These are phyloP conservation scores for Trichoderma sp. DNA, from an alignment of 2,329 filamentous ascomycete genomes.

Conservation along the genomic window DNA sequence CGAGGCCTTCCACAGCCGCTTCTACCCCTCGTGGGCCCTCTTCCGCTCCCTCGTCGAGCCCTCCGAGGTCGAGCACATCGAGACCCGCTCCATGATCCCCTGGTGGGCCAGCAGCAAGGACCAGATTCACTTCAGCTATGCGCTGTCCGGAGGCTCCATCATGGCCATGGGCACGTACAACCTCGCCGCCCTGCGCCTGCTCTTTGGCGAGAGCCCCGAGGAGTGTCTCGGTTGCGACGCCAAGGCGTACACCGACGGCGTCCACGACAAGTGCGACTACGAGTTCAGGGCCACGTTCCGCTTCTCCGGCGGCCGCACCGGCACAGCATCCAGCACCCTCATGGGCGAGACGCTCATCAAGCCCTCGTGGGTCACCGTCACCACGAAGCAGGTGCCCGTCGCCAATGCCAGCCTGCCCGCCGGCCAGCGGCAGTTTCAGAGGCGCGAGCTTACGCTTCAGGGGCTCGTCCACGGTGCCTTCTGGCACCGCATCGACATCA, in stretches of 20 bases:
- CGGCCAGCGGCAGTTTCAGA: conserved; percentile 27
- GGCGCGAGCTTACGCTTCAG: conserved; percentile 37
- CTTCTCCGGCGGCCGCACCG: conserved; percentile 46
- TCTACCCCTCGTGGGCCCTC: conserved; percentile 51
- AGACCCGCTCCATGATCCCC: conserved; percentile 38
- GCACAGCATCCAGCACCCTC: conserved; percentile 38
- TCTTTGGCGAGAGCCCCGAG: conserved; percentile 45
- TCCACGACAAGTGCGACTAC: conserved; percentile 41
- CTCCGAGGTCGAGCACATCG: conserved; percentile 43
- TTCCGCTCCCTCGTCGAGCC: conserved; percentile 47
- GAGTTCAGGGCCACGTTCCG: conserved; percentile 42
- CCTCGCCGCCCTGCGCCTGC: conserved; percentile 43
- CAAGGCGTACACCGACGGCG: conserved; percentile 34
- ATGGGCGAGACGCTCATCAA: conserved; percentile 26
- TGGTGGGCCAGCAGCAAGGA: conserved; percentile 39
- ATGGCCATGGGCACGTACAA: conserved; percentile 49
- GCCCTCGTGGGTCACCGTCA: conserved; percentile 20
- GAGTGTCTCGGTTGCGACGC: conserved; percentile 43
- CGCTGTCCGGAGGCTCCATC: conserved; percentile 46
- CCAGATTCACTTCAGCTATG: conserved; percentile 50
- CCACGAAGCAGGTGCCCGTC: not conserved
- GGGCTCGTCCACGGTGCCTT: conserved; percentile 35
- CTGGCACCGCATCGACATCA: conserved; percentile 43
- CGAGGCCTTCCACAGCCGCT: conserved; percentile 56
- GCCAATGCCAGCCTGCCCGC: not conserved